A percentile compares a stretch with the other conserved stretches of the same genome.
Evolutionary conservation across 768 basidiomycete genomes (phyloP).

Genomic region (Trametes cubensis): DNA sequence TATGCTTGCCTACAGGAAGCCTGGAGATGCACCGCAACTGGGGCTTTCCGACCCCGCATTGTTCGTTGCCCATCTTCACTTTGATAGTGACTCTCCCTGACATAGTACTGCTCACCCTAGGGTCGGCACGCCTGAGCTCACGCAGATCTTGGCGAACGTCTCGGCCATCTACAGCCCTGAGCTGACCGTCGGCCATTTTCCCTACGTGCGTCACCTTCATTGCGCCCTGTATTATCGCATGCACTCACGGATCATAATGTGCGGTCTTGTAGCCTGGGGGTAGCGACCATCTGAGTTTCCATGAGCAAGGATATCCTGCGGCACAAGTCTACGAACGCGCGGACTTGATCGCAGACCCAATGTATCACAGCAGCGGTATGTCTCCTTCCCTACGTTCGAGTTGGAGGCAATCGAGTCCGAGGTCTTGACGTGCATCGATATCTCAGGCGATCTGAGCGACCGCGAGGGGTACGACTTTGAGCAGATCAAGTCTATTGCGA

Average conservation of each 20-base stretch:
- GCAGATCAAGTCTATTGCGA: slow-evolving; percentile 81
- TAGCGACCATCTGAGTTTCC: slow-evolving; percentile 88
- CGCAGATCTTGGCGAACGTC: slow-evolving; percentile 72
- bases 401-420: neutral
- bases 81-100: too few species aligned
- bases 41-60: slow-evolving; percentile 72
- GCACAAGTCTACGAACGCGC: slow-evolving; percentile 88
- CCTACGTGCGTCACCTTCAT: slow-evolving; percentile 41
- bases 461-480: slow-evolving; percentile 81
- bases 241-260: neutral
- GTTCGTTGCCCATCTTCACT: neutral
- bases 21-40: slow-evolving; percentile 78
- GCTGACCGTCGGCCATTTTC: slow-evolving; percentile 64
- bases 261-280: slow-evolving; percentile 66
- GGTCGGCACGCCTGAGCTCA: slow-evolving; percentile 76
- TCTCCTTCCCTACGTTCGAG: neutral
- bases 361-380: slow-evolving; percentile 83
- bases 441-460: slow-evolving; percentile 71
- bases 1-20: slow-evolving; percentile 86
- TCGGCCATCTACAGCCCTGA: slow-evolving; percentile 82
- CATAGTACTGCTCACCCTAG: slow-evolving; percentile 40
- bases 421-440: neutral
- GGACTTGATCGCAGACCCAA: slow-evolving; percentile 82
- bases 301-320: slow-evolving; percentile 80
- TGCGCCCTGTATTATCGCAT: neutral